Base-by-base conservation (phyloP, 2,329 filamentous ascomycete genomes). In the Microthyrium microscopicum region DNA sequence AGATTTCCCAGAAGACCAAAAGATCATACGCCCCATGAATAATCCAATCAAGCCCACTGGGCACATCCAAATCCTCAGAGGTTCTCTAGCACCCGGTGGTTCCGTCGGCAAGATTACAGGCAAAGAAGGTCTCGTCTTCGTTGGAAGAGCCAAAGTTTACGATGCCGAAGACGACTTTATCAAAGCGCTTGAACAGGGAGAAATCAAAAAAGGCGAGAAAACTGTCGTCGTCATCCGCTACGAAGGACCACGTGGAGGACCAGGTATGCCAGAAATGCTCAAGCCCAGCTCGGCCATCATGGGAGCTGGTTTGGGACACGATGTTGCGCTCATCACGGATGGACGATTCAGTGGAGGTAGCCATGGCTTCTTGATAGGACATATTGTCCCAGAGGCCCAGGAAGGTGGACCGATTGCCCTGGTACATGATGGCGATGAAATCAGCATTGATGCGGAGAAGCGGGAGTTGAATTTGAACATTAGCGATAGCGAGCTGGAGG, bases 291-390 rank as follows among this genome's bases (percentile, higher is more conserved):
- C 73, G 9, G 74, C 74, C 20, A 76, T 81, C 50, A 81, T 81
- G 75, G 76, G 76, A 13, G 73, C 73, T 15, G 75, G 75, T 12
- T 64, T 80, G 8, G 76, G 76, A 44, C 67, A 79, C 46, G 76
- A 82, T 44, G 73, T 81, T 11, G 77, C 77, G 1, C 68, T 83
- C 29, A 64, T 83, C 39, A 81, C 77, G 2, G 77, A 84, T 46
- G 73, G 73, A 1, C 71, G 79, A 25, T 85, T 83, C 64, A 78
- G 72, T 6, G 83, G 83, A 37, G 83, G 80, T 33, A 78, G 71
- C 40, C 81, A 89, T 66, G 81, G 81, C 25, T 89, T 89, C 67
- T 61, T 89, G 44, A 87, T 89, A 46, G 81, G 81, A 2, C 81
- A 89, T 56, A 78, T 92, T 40, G 81, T 85, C 26, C 83, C 83